Evolutionary conservation across 2,329 filamentous ascomycete genomes (phyloP).

Genomic region (Didymella segeticola): DNA sequence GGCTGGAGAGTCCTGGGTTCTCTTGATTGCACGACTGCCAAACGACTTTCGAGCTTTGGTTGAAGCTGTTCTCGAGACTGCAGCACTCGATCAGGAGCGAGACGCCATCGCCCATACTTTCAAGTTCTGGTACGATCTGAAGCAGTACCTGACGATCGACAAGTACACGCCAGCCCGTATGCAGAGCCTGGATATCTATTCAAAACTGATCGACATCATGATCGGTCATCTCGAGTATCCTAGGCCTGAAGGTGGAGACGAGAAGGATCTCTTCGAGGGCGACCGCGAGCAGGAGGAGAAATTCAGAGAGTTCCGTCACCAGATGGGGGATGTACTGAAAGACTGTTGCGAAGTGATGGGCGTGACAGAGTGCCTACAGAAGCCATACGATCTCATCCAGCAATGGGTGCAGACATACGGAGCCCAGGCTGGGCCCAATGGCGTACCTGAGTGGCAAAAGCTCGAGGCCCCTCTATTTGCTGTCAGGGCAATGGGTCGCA

Average conservation of each 20-base stretch:
- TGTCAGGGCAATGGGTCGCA: conserved; percentile 93
- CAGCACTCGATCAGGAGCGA: conserved; percentile 81
- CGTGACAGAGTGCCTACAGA: conserved; percentile 86
- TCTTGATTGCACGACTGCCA: conserved; percentile 86
- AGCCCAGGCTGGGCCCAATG: conserved; percentile 71
- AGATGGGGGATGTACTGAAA: conserved; percentile 97
- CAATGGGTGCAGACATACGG: conserved; percentile 86
- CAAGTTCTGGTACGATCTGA: conserved; percentile 97
- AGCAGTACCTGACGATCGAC: conserved; percentile 92
- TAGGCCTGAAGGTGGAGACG: conserved; percentile 72
- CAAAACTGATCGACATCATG: conserved; percentile 90
- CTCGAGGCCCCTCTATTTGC: conserved; percentile 94
- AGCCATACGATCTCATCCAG: conserved; percentile 86
- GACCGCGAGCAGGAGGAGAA: conserved; percentile 96
- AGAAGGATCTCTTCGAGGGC: conserved; percentile 89
- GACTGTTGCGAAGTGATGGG: conserved; percentile 97
- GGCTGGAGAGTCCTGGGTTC: conserved; percentile 92
- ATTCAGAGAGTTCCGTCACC: conserved; percentile 93
- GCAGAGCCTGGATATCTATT: conserved; percentile 80
- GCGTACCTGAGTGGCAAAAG: conserved; percentile 94
- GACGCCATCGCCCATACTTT: conserved; percentile 96
- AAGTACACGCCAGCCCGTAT: conserved; percentile 84
- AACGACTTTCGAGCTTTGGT: conserved; percentile 82
- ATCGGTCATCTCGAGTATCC: conserved; percentile 91
- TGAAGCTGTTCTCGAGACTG: conserved; percentile 90